Evolutionary conservation across 305 asterid genomes (phyloP).

Genomic region (Striga hermonthica): DNA sequence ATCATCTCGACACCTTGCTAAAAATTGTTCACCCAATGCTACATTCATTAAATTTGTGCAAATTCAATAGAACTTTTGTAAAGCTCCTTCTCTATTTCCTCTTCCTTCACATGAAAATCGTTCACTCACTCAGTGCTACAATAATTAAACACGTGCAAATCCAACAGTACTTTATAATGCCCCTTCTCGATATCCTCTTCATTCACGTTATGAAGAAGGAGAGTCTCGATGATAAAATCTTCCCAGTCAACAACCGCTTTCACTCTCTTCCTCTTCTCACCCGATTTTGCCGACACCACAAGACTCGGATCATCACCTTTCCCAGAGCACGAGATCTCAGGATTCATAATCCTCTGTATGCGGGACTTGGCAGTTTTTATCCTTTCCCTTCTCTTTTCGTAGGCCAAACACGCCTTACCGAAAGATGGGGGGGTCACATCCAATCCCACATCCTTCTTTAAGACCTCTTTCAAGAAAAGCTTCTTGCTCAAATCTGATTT

Average conservation of each 20-base stretch:
- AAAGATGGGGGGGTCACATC: conserved; percentile 67
- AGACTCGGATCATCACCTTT: conserved; percentile 3
- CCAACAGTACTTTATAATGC: conserved; percentile 69
- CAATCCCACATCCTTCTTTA: conserved; percentile 73
- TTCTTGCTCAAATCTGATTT: conserved; percentile 74
- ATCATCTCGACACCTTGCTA: too few species aligned
- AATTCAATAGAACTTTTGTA: too few species aligned
- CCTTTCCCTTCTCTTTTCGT: conserved; percentile 55
- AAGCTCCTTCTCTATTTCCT: too few species aligned
- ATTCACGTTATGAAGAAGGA: conserved; percentile 66
- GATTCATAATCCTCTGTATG: conserved; percentile 56
- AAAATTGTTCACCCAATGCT: too few species aligned
- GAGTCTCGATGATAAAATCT: conserved; percentile 80
- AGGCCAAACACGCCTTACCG: conserved; percentile 42
- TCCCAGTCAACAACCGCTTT: conserved; percentile 58
- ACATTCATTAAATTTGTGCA: too few species aligned
- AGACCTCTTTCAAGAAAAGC: conserved; percentile 56
- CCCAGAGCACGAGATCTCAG: conserved; percentile 30
- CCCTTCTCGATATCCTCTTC: conserved; percentile 85
- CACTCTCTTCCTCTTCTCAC: conserved; percentile 45
- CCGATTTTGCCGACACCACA: conserved; percentile 24
- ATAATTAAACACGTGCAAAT: conserved; percentile 56
- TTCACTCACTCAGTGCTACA: not conserved
- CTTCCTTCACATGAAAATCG: too few species aligned
- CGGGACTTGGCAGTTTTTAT: conserved; percentile 67